Conservation (phyloP, 1,139 yeast species). For the Protomyces macrosporus region DNA sequence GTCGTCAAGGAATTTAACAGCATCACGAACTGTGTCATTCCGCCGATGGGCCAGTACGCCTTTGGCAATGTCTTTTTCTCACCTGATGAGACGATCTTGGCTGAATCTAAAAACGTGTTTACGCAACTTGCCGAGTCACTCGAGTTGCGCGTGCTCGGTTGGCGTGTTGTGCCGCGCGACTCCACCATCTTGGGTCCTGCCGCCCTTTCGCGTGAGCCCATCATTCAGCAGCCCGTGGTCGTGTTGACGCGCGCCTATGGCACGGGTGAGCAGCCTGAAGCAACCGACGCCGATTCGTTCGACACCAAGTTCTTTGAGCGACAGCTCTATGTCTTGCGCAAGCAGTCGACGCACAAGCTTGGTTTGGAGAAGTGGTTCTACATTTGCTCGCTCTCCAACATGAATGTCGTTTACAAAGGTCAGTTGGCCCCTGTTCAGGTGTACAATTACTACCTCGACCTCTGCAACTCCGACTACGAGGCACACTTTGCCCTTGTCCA, state of each 20-base stretch:
- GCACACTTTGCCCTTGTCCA: conserved; percentile 96
- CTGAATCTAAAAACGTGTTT: conserved; percentile 66
- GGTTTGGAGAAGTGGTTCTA: conserved; percentile 97
- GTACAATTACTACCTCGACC: conserved; percentile 87
- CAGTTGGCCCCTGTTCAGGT: conserved; percentile 96
- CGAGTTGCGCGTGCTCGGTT: conserved; percentile 79
- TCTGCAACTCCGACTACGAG: conserved; percentile 84
- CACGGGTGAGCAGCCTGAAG: conserved; percentile 36
- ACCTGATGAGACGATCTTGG: conserved; percentile 62
- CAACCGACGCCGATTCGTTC: conserved; percentile 48
- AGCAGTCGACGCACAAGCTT: conserved; percentile 82
- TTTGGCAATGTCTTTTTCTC: conserved; percentile 91
- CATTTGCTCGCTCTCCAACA: conserved; percentile 84
- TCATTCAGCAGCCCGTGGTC: conserved; percentile 80
- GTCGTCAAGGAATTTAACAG: conserved; percentile 70
- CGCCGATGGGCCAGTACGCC: conserved; percentile 74
- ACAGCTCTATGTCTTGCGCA: conserved; percentile 76
- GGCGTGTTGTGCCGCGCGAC: conserved; percentile 96
- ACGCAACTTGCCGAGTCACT: conserved; percentile 71
- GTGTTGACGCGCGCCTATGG: conserved; percentile 56
- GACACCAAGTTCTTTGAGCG: conserved; percentile 66
- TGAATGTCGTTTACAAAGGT: conserved; percentile 93
- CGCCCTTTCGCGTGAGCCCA: conserved; percentile 87
- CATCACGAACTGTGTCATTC: conserved; percentile 30
- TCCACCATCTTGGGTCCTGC: conserved; percentile 92